A percentile compares a stretch with the other conserved stretches of the same genome.
phyloP scores from a whole-genome alignment of 768 basidiomycete species.

The Boletellus ananas region DNA sequence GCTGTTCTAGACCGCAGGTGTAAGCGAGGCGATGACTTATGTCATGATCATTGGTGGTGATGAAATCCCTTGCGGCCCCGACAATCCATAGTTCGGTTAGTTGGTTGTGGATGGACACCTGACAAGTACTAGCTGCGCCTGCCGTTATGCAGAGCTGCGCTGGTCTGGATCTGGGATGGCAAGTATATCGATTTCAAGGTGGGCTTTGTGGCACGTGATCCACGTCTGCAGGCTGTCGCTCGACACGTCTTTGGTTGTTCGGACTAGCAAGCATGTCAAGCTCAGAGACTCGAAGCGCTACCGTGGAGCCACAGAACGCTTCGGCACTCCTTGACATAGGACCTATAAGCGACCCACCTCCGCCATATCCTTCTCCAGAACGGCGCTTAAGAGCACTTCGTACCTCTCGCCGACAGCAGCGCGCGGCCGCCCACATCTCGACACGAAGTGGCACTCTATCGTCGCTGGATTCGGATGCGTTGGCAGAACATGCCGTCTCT shows the following conservation, averaged over 20 bases:
- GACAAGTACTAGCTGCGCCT: no score
- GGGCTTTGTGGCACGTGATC: no score
- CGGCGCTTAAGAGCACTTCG: constrained; percentile 39
- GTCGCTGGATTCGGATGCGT: constrained; percentile 34
- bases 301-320: constrained; percentile 3
- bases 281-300: neutral
- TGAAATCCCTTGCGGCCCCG: no score
- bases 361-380: constrained; percentile 59
- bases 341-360: constrained; percentile 53
- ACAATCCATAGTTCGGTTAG: no score
- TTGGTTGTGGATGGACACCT: no score
- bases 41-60: no score
- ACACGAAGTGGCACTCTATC: constrained; percentile 25
- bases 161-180: no score
- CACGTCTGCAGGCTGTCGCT: no score
- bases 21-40: no score
- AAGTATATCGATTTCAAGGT: no score
- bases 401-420: constrained; percentile 28
- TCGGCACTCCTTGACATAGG: constrained; percentile 10
- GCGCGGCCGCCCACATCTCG: constrained; percentile 27
- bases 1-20: neutral
- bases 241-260: no score
- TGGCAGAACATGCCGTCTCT: constrained; percentile 30
- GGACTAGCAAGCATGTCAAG: constrained; percentile 8
- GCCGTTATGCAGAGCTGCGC: no score